Percentiles rank a stretch among this genome's conserved stretches.
Evolutionary conservation across 2,329 filamentous ascomycete species (phyloP).

Genomic region (Fusarium xylarioides): DNA sequence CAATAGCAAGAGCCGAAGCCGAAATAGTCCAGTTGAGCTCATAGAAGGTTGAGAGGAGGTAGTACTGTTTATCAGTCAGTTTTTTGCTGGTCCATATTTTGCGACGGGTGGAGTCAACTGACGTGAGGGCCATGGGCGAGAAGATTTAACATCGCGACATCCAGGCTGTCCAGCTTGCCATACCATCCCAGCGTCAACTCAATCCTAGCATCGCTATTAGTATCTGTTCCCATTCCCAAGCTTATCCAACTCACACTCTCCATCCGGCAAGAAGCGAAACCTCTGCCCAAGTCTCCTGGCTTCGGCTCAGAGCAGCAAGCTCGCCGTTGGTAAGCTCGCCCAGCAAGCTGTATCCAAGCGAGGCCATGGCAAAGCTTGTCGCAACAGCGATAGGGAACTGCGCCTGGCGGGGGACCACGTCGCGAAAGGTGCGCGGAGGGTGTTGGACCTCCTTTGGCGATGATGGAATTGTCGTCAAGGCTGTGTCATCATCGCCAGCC

Average conservation of each 20-base stretch:
- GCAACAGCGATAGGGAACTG: constrained; percentile 63
- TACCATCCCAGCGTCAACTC: constrained; percentile 80
- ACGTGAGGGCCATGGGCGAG: constrained; percentile 79
- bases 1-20: constrained; percentile 70
- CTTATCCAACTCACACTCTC: constrained; percentile 61
- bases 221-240: neutral
- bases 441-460: constrained; percentile 9
- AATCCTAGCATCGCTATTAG: constrained; percentile 55
- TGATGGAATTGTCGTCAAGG: constrained; percentile 22
- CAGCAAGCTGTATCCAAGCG: constrained; percentile 69
- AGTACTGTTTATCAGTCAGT: constrained; percentile 60
- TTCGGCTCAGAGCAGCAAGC: constrained; percentile 72
- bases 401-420: constrained; percentile 52
- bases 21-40: constrained; percentile 69
- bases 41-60: constrained; percentile 83
- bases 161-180: constrained; percentile 76
- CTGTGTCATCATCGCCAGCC: constrained; percentile 29
- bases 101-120: constrained; percentile 44
- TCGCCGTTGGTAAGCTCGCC: constrained; percentile 70
- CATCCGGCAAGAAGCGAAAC: constrained; percentile 63
- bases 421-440: constrained; percentile 25
- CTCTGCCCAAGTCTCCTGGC: constrained; percentile 69
- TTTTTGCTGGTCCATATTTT: neutral
- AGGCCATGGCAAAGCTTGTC: constrained; percentile 69
- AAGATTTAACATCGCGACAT: constrained; percentile 71